Conservation (phyloP, 2,329 filamentous ascomycete genomes). For the Penicillium sp. region DNA sequence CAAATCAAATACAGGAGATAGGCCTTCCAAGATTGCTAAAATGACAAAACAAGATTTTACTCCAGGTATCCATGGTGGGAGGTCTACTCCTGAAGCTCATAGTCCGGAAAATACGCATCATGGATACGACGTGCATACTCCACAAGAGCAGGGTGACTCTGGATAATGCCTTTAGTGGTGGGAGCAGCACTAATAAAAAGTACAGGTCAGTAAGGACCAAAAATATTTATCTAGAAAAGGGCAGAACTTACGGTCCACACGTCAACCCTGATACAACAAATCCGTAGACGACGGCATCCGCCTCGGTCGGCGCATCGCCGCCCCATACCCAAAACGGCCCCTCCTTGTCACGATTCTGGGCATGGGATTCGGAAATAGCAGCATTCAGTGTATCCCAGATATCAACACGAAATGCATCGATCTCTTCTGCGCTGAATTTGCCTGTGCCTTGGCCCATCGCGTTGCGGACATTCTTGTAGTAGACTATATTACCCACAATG, state of each 20-base stretch:
- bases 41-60: too few species aligned
- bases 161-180: slow-evolving; percentile 48
- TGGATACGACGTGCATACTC: slow-evolving; percentile 62
- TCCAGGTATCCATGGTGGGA: too few species aligned
- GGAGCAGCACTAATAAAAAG: slow-evolving; percentile 44
- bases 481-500: slow-evolving; percentile 53
- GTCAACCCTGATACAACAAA: slow-evolving; percentile 57
- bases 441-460: slow-evolving; percentile 60
- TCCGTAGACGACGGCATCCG: slow-evolving; percentile 59
- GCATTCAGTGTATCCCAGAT: slow-evolving; percentile 57
- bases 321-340: slow-evolving; percentile 61
- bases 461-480: slow-evolving; percentile 46
- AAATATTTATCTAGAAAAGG: not conserved
- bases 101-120: slow-evolving; percentile 59
- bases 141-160: slow-evolving; percentile 49
- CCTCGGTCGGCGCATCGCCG: slow-evolving; percentile 56
- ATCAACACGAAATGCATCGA: slow-evolving; percentile 47
- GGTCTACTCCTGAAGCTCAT: slow-evolving; percentile 42
- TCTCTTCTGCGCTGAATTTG: slow-evolving; percentile 54
- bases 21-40: too few species aligned
- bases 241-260: slow-evolving; percentile 53
- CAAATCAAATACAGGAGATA: too few species aligned
- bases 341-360: slow-evolving; percentile 12
- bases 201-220: not conserved
- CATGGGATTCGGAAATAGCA: slow-evolving; percentile 38